A percentile compares a stretch with the other conserved stretches of the same genome.
phyloP scores from a whole-genome alignment of 129 eudicot species.

The Logfia minima region DNA sequence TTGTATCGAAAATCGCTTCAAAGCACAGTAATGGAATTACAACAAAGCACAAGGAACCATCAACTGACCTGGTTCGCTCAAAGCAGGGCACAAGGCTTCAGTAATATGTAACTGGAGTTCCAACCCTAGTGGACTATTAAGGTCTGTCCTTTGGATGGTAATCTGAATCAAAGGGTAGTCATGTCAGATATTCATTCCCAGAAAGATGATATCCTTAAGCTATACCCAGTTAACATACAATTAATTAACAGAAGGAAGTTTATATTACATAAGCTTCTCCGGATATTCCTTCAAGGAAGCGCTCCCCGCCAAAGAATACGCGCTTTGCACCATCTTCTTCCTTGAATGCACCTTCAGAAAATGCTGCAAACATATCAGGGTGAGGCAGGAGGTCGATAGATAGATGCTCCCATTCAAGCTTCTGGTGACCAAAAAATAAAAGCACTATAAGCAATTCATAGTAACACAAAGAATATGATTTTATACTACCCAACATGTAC shows the following conservation, averaged over 20 bases:
- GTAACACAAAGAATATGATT: background rate
- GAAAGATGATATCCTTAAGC: constrained; percentile 17
- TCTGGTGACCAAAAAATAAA: constrained; percentile 52
- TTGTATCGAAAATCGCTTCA: constrained; percentile 11
- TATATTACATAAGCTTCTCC: constrained; percentile 96
- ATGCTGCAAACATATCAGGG: constrained; percentile 91
- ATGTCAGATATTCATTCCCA: constrained; percentile 21
- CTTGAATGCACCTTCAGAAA: constrained; percentile 69
- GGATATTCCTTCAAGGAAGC: constrained; percentile 90
- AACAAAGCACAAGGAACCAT: constrained; percentile 16
- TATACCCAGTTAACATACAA: constrained; percentile 29
- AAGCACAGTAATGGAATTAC: constrained; percentile 4
- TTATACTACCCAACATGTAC: background rate
- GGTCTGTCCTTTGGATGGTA: constrained; percentile 87
- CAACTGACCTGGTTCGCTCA: constrained; percentile 92
- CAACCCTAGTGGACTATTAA: constrained; percentile 86
- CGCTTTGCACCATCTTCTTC: constrained; percentile 97
- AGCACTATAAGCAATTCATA: constrained; percentile 22
- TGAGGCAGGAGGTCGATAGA: constrained; percentile 97
- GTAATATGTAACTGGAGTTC: constrained; percentile 84
- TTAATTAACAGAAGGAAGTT: constrained; percentile 32
- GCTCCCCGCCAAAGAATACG: constrained; percentile 94
- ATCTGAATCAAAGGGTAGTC: constrained; percentile 46
- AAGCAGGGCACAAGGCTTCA: constrained; percentile 96
- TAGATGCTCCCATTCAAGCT: constrained; percentile 94